phyloP scores from a whole-genome alignment of 768 basidiomycete genomes.

The Filobasidium floriforme region DNA sequence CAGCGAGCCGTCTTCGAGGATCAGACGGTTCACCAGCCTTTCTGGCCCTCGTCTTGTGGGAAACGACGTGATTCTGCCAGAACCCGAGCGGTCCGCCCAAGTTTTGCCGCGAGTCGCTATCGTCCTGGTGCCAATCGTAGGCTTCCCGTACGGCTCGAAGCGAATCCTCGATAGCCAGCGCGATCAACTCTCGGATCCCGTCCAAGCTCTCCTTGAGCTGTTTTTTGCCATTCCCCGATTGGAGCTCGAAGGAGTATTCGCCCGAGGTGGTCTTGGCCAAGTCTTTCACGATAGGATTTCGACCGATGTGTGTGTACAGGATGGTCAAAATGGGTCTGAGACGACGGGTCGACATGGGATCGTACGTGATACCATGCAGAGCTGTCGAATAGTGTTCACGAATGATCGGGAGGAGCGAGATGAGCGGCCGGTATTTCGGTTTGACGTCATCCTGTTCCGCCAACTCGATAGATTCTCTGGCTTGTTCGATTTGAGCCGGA shows the following conservation, averaged over 20 bases:
- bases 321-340: slow-evolving; percentile 16
- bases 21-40: not conserved
- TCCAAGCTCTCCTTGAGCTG: slow-evolving; percentile 12
- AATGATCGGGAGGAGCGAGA: slow-evolving; percentile 14
- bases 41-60: not conserved
- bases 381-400: slow-evolving; percentile 9
- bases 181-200: slow-evolving; percentile 7
- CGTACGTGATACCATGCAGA: slow-evolving; percentile 13
- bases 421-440: slow-evolving; percentile 4
- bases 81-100: slow-evolving; percentile 5
- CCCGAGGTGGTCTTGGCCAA: not conserved
- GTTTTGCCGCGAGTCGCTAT: not conserved
- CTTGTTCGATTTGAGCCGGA: not conserved
- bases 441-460: not conserved
- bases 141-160: slow-evolving; percentile 10
- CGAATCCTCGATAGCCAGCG: slow-evolving; percentile 2
- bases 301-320: slow-evolving; percentile 10
- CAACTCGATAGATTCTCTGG: not conserved
- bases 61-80: slow-evolving; percentile 3
- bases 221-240: slow-evolving; percentile 5
- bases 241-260: not conserved
- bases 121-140: slow-evolving; percentile 13
- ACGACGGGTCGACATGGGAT: not conserved
- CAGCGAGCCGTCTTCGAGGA: not conserved
- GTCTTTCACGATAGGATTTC: slow-evolving; percentile 16